phyloP scores from a whole-genome alignment of 176 grass and related monocot species.

The Juncus inflexus region DNA sequence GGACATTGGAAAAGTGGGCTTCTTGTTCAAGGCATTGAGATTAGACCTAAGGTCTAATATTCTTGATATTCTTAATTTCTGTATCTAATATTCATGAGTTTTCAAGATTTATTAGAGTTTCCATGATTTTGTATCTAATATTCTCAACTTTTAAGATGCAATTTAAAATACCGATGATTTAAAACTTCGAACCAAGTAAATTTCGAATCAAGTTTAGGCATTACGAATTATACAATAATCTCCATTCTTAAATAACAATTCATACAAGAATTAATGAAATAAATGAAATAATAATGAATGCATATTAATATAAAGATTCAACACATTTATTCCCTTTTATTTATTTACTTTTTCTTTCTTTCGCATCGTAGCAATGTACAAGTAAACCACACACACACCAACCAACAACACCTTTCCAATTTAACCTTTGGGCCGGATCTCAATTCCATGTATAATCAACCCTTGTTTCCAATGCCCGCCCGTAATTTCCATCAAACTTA shows the following conservation, averaged over 20 bases:
- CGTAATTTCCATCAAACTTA: conserved; percentile 40
- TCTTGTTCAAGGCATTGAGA: conserved; percentile 63
- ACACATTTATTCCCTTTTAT: not conserved
- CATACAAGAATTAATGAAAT: too few relatives aligned
- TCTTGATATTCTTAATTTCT: not conserved
- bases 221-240: too few relatives aligned
- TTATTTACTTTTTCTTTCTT: not conserved
- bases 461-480: conserved; percentile 38
- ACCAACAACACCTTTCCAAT: too few relatives aligned
- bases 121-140: not conserved
- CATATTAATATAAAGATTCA: not conserved
- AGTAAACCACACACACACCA: not conserved
- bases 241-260: too few relatives aligned
- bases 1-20: conserved; percentile 47
- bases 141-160: not conserved
- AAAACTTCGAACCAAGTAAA: too few relatives aligned
- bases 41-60: conserved; percentile 41
- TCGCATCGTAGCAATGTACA: conserved; percentile 9
- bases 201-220: too few relatives aligned
- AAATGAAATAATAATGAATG: too few relatives aligned
- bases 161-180: too few relatives aligned
- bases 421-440: conserved; percentile 37
- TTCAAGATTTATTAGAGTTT: not conserved
- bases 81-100: not conserved
- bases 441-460: conserved; percentile 43